These are phyloP conservation scores for Rosa rugosa DNA, from an alignment of 306 rosid species.

Conservation along the genomic window DNA sequence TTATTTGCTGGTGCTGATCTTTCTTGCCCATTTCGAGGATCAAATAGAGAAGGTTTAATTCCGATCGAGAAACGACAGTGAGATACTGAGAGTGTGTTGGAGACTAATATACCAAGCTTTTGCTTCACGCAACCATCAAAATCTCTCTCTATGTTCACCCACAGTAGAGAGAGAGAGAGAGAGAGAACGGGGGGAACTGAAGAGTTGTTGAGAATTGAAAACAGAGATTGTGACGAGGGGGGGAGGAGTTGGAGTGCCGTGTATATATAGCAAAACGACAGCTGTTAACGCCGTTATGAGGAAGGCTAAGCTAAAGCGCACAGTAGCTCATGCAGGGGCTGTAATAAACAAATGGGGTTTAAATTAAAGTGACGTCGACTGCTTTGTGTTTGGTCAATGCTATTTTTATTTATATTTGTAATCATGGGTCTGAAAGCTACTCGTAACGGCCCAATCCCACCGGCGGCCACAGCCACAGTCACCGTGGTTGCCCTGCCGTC, in stretches of 20 bases:
- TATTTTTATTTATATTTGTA: constrained; percentile 9
- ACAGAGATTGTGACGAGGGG: too few species aligned
- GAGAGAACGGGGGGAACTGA: constrained; percentile 13
- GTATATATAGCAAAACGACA: constrained; percentile 64
- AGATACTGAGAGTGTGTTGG: neutral
- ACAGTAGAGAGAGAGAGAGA: too few species aligned
- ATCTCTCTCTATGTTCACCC: constrained; percentile 22
- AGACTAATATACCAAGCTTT: constrained; percentile 68
- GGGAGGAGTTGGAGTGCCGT: neutral
- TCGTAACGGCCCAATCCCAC: constrained; percentile 39
- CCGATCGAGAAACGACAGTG: constrained; percentile 26
- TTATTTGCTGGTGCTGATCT: constrained; percentile 27
- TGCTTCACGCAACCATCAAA: constrained; percentile 71
- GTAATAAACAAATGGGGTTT: neutral
- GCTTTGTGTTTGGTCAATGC: constrained; percentile 46
- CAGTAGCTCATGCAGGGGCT: constrained; percentile 28
- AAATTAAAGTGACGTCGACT: constrained; percentile 47
- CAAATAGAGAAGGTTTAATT: neutral
- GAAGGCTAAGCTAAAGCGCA: neutral
- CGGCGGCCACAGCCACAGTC: neutral
- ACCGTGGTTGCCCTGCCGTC: neutral
- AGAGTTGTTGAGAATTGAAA: constrained; percentile 23
- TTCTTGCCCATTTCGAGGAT: constrained; percentile 77
- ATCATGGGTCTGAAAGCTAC: constrained; percentile 29
- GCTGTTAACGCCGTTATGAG: constrained; percentile 73